These are phyloP conservation scores for Parafenestella ontariensis DNA, from an alignment of 2,329 filamentous ascomycete genomes.

Conservation along the genomic window DNA sequence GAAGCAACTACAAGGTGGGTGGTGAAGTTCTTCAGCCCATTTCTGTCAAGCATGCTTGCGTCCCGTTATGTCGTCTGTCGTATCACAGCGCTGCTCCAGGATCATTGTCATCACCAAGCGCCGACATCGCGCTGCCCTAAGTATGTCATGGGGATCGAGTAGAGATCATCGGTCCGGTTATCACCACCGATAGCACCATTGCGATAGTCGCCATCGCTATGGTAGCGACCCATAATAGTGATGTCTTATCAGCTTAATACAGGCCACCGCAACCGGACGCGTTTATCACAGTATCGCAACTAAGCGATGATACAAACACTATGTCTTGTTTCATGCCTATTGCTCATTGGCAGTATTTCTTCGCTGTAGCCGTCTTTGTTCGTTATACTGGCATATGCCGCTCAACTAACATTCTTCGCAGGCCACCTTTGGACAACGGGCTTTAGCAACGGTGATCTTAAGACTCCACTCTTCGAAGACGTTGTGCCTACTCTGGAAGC, in stretches of 20 bases:
- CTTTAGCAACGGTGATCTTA: conserved; percentile 72
- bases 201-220: conserved; percentile 36
- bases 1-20: conserved; percentile 71
- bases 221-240: conserved; percentile 19
- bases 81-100: conserved; percentile 11
- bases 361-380: conserved; percentile 6
- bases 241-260: conserved; percentile 12
- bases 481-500: conserved; percentile 68
- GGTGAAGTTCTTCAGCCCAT: conserved; percentile 13
- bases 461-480: conserved; percentile 76
- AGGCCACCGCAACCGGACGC: background rate
- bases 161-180: conserved; percentile 26
- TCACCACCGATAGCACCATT: conserved; percentile 23
- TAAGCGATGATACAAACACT: conserved; percentile 12
- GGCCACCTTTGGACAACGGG: conserved; percentile 78
- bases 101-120: conserved; percentile 27
- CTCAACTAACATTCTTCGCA: conserved; percentile 35
- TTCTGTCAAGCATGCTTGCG: conserved; percentile 17
- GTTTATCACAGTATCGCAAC: conserved; percentile 5
- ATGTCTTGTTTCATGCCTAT: conserved; percentile 17
- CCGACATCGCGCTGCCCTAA: conserved; percentile 31
- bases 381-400: conserved; percentile 1
- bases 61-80: conserved; percentile 6
- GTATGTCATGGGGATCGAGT: conserved; percentile 24
- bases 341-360: background rate